A percentile compares a stretch with the other conserved stretches of the same genome.
These are phyloP conservation scores for Cornus controversa DNA, from an alignment of 148 eudicot species.

Conservation along the genomic window DNA sequence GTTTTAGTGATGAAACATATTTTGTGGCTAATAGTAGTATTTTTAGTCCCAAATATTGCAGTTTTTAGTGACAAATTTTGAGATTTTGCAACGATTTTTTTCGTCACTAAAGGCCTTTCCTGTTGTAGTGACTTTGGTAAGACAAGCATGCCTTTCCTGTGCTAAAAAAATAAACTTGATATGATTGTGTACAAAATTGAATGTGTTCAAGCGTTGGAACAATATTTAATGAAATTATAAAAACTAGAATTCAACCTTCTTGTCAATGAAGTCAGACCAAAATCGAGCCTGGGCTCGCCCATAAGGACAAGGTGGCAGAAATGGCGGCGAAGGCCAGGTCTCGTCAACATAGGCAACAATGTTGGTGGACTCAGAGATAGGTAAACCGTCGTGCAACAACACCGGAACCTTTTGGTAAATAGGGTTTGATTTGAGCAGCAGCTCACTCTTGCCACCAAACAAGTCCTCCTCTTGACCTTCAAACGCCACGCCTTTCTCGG, in stretches of 20 bases:
- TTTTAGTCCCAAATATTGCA: no score
- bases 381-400: slow-evolving; percentile 1
- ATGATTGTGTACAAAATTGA: neutral
- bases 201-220: neutral
- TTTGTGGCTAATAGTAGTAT: no score
- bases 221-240: neutral
- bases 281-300: slow-evolving; percentile 5
- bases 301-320: slow-evolving; percentile 5
- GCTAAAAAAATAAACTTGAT: no score
- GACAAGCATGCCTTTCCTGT: no score
- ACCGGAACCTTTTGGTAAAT: slow-evolving; percentile 20
- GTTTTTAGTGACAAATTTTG: no score
- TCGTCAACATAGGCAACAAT: slow-evolving; percentile 14
- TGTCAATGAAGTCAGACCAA: slow-evolving; percentile 18
- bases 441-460: slow-evolving; percentile 8
- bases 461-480: slow-evolving; percentile 10
- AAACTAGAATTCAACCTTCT: slow-evolving; percentile 3
- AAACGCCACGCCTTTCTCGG: slow-evolving; percentile 3
- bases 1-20: no score
- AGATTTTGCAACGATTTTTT: no score
- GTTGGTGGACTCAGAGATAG: slow-evolving; percentile 4
- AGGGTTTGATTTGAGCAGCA: slow-evolving; percentile 14
- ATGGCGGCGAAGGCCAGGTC: slow-evolving; percentile 13
- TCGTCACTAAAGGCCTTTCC: no score
- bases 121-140: no score